phyloP scores from a whole-genome alignment of 192 early-diverging fungal genomes.

The Gaertneriomyces sp. region DNA sequence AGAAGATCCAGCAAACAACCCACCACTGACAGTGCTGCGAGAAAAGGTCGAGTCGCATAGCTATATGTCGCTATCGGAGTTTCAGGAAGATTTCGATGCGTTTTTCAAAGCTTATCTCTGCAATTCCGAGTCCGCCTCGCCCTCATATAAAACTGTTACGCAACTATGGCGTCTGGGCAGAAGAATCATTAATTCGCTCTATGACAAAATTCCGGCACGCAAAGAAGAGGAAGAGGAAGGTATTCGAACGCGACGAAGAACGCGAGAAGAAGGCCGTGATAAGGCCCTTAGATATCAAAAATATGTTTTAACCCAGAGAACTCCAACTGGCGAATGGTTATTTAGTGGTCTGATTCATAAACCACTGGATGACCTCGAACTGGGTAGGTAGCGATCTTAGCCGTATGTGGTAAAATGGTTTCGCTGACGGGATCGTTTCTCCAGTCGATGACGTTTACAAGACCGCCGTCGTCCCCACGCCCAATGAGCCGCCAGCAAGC shows the following conservation, averaged over 20 bases:
- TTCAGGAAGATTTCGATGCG: slow-evolving; percentile 26
- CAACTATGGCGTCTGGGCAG: slow-evolving; percentile 14
- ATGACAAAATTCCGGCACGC: slow-evolving; percentile 10
- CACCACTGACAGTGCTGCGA: background rate
- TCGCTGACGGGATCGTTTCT: no score
- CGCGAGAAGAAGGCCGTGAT: no score
- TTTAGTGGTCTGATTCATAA: slow-evolving; percentile 12
- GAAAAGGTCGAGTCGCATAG: slow-evolving; percentile 4
- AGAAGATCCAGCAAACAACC: slow-evolving; percentile 26
- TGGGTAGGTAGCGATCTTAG: slow-evolving; percentile 3
- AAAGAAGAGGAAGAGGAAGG: background rate
- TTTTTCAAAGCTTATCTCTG: slow-evolving; percentile 14
- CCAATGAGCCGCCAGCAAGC: background rate
- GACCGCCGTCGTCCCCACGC: slow-evolving; percentile 13
- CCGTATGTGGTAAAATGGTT: no score
- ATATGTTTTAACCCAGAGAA: slow-evolving; percentile 13
- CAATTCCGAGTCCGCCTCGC: background rate
- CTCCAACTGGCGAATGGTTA: slow-evolving; percentile 12
- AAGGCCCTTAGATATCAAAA: background rate
- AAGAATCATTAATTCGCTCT: slow-evolving; percentile 22
- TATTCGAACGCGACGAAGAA: background rate
- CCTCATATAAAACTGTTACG: slow-evolving; percentile 6
- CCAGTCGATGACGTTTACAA: slow-evolving; percentile 19
- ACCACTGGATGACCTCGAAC: slow-evolving; percentile 11
- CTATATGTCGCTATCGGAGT: slow-evolving; percentile 7